Conservation (phyloP, 2,329 filamentous ascomycete genomes). For the Neonectria hederae region DNA sequence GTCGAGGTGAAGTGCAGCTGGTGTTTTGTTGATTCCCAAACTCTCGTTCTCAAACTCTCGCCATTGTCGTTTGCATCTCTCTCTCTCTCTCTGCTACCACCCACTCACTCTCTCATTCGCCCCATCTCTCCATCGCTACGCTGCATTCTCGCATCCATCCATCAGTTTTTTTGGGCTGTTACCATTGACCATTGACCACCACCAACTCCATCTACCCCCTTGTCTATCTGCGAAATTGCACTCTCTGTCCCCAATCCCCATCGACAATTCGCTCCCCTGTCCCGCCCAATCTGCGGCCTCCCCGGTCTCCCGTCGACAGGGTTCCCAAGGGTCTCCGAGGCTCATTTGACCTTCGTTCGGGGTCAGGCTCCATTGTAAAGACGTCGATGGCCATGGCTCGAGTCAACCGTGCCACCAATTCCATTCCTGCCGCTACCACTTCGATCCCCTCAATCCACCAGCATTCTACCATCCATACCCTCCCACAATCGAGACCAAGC, state of each 20-base stretch:
- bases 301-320: slow-evolving; percentile 25
- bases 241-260: slow-evolving; percentile 19
- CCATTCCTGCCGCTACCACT: slow-evolving; percentile 9
- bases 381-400: slow-evolving; percentile 29
- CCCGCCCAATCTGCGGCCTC: slow-evolving; percentile 33
- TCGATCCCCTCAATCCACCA: slow-evolving; percentile 21
- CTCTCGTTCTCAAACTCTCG: background rate
- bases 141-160: slow-evolving; percentile 1
- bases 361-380: slow-evolving; percentile 22
- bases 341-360: slow-evolving; percentile 13
- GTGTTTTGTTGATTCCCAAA: background rate
- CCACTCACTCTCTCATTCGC: background rate
- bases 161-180: background rate
- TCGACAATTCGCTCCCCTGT: slow-evolving; percentile 29
- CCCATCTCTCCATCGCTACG: slow-evolving; percentile 1
- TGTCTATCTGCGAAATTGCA: slow-evolving; percentile 42
- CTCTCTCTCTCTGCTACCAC: background rate
- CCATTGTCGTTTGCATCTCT: background rate
- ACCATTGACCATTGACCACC: background rate
- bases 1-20: background rate
- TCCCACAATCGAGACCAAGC: background rate
- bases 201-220: slow-evolving; percentile 21
- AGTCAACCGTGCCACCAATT: slow-evolving; percentile 28
- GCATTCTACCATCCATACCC: slow-evolving; percentile 11
- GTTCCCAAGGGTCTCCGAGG: slow-evolving; percentile 16